These are phyloP conservation scores for Citrus unshiu DNA, from an alignment of 345 rosid genomes.

Conservation along the genomic window DNA sequence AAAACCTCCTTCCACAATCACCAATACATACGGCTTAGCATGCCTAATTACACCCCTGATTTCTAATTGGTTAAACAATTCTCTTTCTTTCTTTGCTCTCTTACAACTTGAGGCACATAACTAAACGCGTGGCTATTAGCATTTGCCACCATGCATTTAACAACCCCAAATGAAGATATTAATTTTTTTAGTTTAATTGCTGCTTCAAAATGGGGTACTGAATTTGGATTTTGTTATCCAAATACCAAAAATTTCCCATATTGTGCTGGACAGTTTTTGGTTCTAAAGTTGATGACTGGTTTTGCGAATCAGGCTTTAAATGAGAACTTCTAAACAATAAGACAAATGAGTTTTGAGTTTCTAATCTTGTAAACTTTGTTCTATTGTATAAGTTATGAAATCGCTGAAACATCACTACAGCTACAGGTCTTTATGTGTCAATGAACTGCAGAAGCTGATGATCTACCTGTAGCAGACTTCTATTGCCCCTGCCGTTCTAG, in stretches of 20 bases:
- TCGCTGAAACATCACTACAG: constrained; percentile 15
- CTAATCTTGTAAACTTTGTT: background rate
- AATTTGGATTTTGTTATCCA: constrained; percentile 59
- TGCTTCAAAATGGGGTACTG: constrained; percentile 61
- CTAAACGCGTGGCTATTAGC: constrained; percentile 62
- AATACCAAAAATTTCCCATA: constrained; percentile 76
- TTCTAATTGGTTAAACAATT: constrained; percentile 60
- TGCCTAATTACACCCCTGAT: constrained; percentile 51
- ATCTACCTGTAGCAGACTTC: constrained; percentile 70
- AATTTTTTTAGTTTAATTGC: constrained; percentile 57
- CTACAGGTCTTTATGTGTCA: background rate
- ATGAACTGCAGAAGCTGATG: constrained; percentile 24
- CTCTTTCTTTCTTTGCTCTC: constrained; percentile 55
- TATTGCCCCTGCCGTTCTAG: constrained; percentile 95
- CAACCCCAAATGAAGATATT: too few species aligned
- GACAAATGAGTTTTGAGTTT: constrained; percentile 14
- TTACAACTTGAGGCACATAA: constrained; percentile 46
- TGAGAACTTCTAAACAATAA: constrained; percentile 14
- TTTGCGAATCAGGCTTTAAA: constrained; percentile 16
- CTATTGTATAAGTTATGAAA: background rate
- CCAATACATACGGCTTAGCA: constrained; percentile 25
- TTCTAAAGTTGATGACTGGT: constrained; percentile 23
- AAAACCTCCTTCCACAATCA: too few species aligned
- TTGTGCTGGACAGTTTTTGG: constrained; percentile 15
- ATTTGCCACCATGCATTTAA: constrained; percentile 72